A percentile compares a stretch with the other conserved stretches of the same genome.
These are phyloP conservation scores for Tolypocladium pustulatum DNA, from an alignment of 2,329 filamentous ascomycete species.

Conservation along the genomic window DNA sequence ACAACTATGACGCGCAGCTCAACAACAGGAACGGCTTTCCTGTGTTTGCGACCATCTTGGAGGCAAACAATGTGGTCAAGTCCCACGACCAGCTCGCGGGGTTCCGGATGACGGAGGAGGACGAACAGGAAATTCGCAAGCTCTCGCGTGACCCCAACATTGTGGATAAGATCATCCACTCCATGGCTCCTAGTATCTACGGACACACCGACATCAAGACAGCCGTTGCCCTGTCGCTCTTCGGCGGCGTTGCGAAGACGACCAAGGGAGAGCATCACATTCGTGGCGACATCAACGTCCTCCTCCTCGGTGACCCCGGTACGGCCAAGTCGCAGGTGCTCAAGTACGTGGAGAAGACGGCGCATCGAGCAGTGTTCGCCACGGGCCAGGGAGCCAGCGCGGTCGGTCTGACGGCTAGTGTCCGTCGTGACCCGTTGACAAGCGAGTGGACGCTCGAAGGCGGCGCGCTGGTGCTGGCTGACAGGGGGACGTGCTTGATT, in stretches of 20 bases:
- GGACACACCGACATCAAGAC: slow-evolving; percentile 97
- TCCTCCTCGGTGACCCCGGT: slow-evolving; percentile 91
- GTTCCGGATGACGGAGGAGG: slow-evolving; percentile 89
- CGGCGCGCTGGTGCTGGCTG: slow-evolving; percentile 86
- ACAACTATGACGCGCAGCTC: slow-evolving; percentile 94
- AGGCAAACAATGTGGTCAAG: slow-evolving; percentile 96
- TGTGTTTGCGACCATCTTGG: slow-evolving; percentile 93
- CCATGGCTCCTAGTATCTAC: slow-evolving; percentile 95
- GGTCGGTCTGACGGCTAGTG: slow-evolving; percentile 93
- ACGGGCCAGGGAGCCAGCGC: slow-evolving; percentile 95
- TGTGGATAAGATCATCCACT: slow-evolving; percentile 83
- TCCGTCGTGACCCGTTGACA: slow-evolving; percentile 88
- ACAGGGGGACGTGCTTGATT: slow-evolving; percentile 89
- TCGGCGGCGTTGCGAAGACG: slow-evolving; percentile 86
- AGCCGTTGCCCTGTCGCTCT: slow-evolving; percentile 84
- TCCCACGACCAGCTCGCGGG: slow-evolving; percentile 95
- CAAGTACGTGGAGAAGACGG: slow-evolving; percentile 96
- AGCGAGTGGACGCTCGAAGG: slow-evolving; percentile 97
- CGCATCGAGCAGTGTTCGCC: slow-evolving; percentile 91
- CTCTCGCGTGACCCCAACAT: slow-evolving; percentile 86
- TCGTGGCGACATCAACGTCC: slow-evolving; percentile 94
- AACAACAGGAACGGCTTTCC: slow-evolving; percentile 99
- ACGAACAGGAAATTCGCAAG: slow-evolving; percentile 81
- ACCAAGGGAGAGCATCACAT: slow-evolving; percentile 84
- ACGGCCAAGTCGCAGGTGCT: slow-evolving; percentile 96